Evolutionary conservation across 257 asterid genomes (phyloP).

Genomic region (Hygrophila difformis): DNA sequence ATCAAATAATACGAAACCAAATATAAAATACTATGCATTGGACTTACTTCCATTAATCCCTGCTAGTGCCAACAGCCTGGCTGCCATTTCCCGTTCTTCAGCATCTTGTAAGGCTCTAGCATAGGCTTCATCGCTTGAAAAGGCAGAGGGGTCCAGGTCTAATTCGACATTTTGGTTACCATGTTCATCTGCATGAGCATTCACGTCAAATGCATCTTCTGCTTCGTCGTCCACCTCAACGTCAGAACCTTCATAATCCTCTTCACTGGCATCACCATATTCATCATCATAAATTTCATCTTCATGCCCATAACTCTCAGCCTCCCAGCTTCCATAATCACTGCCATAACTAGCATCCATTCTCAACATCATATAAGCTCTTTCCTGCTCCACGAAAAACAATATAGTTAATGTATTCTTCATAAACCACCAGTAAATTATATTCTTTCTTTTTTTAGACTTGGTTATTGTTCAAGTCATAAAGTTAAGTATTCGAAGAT

Average conservation of each 20-base stretch:
- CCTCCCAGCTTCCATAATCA: constrained; percentile 77
- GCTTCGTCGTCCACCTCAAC: constrained; percentile 43
- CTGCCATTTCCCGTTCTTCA: constrained; percentile 85
- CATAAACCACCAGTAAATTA: background rate
- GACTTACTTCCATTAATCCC: constrained; percentile 58
- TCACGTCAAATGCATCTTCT: constrained; percentile 58
- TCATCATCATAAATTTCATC: constrained; percentile 47
- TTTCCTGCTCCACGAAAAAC: constrained; percentile 46
- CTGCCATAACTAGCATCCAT: constrained; percentile 47
- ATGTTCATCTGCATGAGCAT: constrained; percentile 45
- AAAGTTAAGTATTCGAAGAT: background rate
- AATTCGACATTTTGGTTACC: constrained; percentile 45
- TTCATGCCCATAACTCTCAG: constrained; percentile 45
- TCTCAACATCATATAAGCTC: constrained; percentile 90
- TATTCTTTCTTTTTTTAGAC: background rate
- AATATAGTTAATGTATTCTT: too few species aligned
- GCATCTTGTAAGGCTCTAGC: constrained; percentile 97
- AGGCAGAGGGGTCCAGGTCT: constrained; percentile 81
- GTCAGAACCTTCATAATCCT: constrained; percentile 52
- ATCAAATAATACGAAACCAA: background rate
- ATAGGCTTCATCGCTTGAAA: constrained; percentile 87
- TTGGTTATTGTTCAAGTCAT: background rate
- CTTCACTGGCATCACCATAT: constrained; percentile 61
- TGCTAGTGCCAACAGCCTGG: constrained; percentile 77
- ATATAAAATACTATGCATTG: constrained; percentile 1